These are phyloP conservation scores for Capsicum chinense DNA, from an alignment of 257 asterid species.

Conservation along the genomic window DNA sequence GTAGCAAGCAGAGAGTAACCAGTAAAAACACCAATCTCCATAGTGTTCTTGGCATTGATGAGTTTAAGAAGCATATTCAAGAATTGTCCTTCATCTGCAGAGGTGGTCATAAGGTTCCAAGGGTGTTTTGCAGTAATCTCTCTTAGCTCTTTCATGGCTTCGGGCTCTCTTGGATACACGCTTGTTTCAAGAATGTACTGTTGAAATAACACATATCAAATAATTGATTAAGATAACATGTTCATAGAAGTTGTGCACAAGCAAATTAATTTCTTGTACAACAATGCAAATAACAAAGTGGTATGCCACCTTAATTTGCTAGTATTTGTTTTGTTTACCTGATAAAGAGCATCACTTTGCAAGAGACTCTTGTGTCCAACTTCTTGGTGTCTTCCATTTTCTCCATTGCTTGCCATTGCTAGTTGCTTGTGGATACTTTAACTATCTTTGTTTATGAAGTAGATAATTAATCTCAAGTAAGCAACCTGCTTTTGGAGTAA, in stretches of 20 bases:
- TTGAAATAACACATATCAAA: background rate
- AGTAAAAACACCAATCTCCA: constrained; percentile 66
- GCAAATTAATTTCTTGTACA: background rate
- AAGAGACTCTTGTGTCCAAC: constrained; percentile 35
- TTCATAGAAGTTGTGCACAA: background rate
- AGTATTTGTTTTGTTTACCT: background rate
- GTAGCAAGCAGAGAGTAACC: constrained; percentile 66
- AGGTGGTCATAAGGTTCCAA: constrained; percentile 61
- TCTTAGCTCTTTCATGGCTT: constrained; percentile 50
- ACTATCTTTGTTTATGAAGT: background rate
- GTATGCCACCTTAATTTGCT: background rate
- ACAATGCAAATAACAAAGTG: background rate
- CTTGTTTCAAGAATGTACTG: constrained; percentile 62
- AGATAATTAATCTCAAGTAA: background rate
- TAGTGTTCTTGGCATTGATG: constrained; percentile 61
- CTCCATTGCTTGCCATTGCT: constrained; percentile 34
- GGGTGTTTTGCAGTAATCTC: constrained; percentile 40
- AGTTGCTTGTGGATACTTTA: background rate
- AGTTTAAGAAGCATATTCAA: constrained; percentile 56
- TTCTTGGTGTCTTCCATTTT: constrained; percentile 32
- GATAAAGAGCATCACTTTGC: constrained; percentile 37
- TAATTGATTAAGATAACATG: background rate
- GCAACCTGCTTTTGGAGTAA: background rate
- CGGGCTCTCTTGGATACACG: constrained; percentile 56
- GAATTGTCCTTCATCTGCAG: constrained; percentile 65